Evolutionary conservation across 2,329 filamentous ascomycete genomes (phyloP).

Genomic region (Paraconiothyrium sp.): DNA sequence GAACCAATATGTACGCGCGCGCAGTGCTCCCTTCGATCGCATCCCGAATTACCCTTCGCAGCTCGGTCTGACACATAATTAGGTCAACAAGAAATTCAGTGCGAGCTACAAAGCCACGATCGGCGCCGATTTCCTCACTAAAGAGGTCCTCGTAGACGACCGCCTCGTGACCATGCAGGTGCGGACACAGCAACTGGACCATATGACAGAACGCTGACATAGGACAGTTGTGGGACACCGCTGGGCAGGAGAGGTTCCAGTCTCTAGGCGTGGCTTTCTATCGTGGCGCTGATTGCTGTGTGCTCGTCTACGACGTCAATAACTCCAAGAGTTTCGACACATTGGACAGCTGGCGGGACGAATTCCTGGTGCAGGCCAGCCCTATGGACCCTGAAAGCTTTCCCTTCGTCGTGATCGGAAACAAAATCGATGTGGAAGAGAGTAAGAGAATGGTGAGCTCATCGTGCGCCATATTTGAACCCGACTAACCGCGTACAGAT

Average conservation of each 20-base stretch:
- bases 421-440: slow-evolving; percentile 99
- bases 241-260: slow-evolving; percentile 96
- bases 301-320: slow-evolving; percentile 98
- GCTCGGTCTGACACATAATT: slow-evolving; percentile 19
- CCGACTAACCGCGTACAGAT: slow-evolving; percentile 65
- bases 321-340: slow-evolving; percentile 99
- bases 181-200: slow-evolving; percentile 31
- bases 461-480: background rate
- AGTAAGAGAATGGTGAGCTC: slow-evolving; percentile 85
- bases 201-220: slow-evolving; percentile 27
- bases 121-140: slow-evolving; percentile 96
- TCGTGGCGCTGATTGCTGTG: slow-evolving; percentile 95
- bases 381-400: slow-evolving; percentile 97
- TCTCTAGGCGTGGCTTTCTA: slow-evolving; percentile 98
- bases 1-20: slow-evolving; percentile 96
- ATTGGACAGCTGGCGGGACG: slow-evolving; percentile 96
- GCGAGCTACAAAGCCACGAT: slow-evolving; percentile 99
- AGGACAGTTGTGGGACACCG: slow-evolving; percentile 91
- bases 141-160: slow-evolving; percentile 97
- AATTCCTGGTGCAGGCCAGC: slow-evolving; percentile 97
- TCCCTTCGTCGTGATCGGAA: slow-evolving; percentile 93
- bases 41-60: background rate
- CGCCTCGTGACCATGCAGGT: slow-evolving; percentile 98
- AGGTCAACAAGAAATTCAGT: slow-evolving; percentile 99
- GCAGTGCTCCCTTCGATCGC: slow-evolving; percentile 3